Evolutionary conservation across 2,329 filamentous ascomycete genomes (phyloP).

Genomic region (Metarhizium brunneum): DNA sequence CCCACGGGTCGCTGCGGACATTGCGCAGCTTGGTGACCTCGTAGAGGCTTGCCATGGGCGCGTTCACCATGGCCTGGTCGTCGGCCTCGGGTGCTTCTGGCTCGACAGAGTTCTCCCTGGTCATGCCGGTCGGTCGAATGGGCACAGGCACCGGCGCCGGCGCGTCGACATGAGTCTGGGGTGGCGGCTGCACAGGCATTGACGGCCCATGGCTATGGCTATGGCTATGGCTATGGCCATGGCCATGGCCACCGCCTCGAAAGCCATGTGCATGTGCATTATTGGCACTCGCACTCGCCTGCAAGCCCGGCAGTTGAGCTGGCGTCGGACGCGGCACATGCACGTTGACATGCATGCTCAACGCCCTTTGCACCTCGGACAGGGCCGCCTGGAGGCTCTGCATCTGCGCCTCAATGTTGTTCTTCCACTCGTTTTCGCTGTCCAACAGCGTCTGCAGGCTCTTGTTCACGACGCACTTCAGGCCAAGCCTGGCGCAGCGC

Average conservation of each 20-base stretch:
- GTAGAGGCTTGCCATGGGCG: conserved; percentile 23
- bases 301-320: background rate
- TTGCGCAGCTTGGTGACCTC: conserved; percentile 23
- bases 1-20: conserved; percentile 21
- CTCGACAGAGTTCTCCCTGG: conserved; percentile 22
- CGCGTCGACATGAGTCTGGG: background rate
- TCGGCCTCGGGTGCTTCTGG: conserved; percentile 11
- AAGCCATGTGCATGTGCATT: background rate
- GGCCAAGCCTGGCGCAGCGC: conserved; percentile 37
- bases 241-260: background rate
- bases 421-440: conserved; percentile 38
- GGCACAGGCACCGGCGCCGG: background rate
- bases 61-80: conserved; percentile 19
- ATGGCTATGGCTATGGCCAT: background rate
- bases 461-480: conserved; percentile 45
- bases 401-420: conserved; percentile 18
- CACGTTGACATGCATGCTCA: conserved; percentile 7
- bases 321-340: conserved; percentile 1
- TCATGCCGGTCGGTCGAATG: conserved; percentile 18
- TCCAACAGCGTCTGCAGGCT: conserved; percentile 46
- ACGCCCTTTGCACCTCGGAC: conserved; percentile 14
- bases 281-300: background rate
- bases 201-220: background rate
- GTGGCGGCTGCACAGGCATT: background rate
- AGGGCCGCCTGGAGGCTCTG: conserved; percentile 16